Conservation (phyloP, 2,329 filamentous ascomycete species). For the Calonectria hawksworthii region DNA sequence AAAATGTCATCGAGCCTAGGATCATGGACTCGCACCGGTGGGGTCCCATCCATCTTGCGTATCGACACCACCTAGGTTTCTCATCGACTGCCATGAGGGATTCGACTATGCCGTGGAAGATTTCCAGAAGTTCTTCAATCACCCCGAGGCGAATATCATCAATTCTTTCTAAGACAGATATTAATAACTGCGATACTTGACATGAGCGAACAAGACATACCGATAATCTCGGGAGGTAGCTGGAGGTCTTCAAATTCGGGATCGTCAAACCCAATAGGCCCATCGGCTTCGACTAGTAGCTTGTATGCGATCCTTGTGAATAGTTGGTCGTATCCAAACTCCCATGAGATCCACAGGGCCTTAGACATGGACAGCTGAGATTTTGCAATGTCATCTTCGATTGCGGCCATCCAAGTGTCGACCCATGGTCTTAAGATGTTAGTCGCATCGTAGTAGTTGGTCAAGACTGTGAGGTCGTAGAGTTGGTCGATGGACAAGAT, state of each 20-base stretch:
- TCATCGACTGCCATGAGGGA: slow-evolving; percentile 48
- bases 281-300: slow-evolving; percentile 39
- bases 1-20: slow-evolving; percentile 52
- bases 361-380: slow-evolving; percentile 38
- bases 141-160: slow-evolving; percentile 38
- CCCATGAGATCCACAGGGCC: slow-evolving; percentile 50
- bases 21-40: slow-evolving; percentile 56
- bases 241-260: slow-evolving; percentile 29
- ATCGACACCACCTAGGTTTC: slow-evolving; percentile 49
- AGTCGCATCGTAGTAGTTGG: slow-evolving; percentile 50
- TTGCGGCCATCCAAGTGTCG: slow-evolving; percentile 34
- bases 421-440: slow-evolving; percentile 44
- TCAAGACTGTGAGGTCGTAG: slow-evolving; percentile 46
- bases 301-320: slow-evolving; percentile 41
- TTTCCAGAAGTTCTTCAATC: slow-evolving; percentile 36
- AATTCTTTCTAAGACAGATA: slow-evolving; percentile 28
- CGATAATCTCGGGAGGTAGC: slow-evolving; percentile 32
- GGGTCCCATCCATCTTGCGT: slow-evolving; percentile 51
- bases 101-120: slow-evolving; percentile 43
- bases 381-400: slow-evolving; percentile 30
- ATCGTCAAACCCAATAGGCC: slow-evolving; percentile 28
- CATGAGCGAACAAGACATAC: not conserved
- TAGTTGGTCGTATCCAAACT: slow-evolving; percentile 43
- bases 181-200: not conserved
- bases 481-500: slow-evolving; percentile 40